These are phyloP conservation scores for Nelumbo lutea DNA, from an alignment of 164 flowering plant species.

Conservation along the genomic window DNA sequence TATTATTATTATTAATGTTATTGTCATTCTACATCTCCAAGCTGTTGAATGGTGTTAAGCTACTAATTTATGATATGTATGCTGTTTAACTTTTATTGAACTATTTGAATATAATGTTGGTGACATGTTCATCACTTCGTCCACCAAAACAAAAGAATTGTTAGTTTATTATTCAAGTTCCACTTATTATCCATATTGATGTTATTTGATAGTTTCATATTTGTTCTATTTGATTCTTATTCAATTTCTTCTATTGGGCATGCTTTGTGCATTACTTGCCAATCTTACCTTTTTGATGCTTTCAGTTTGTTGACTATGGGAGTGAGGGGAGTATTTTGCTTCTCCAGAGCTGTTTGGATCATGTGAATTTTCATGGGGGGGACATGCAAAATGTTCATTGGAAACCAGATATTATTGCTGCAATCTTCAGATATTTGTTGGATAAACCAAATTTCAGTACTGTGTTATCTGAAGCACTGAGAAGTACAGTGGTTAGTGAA, in stretches of 20 bases:
- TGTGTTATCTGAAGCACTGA: conserved; percentile 52
- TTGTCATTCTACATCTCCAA: too few relatives aligned
- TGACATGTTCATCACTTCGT: too few relatives aligned
- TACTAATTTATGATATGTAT: too few relatives aligned
- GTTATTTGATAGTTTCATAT: too few relatives aligned
- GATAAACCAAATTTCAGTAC: conserved; percentile 65
- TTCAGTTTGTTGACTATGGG: conserved; percentile 70
- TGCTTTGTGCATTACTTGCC: neutral
- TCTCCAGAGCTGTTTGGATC: conserved; percentile 60
- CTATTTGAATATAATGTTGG: too few relatives aligned
- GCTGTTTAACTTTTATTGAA: too few relatives aligned
- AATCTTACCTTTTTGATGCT: conserved; percentile 5
- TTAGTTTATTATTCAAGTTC: neutral
- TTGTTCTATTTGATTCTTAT: neutral
- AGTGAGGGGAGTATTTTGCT: conserved; percentile 62
- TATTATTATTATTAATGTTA: too few relatives aligned
- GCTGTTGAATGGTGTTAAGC: too few relatives aligned
- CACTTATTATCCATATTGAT: too few relatives aligned
- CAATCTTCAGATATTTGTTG: conserved; percentile 50
- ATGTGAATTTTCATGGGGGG: conserved; percentile 29
- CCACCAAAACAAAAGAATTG: too few relatives aligned
- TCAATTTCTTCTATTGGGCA: neutral
- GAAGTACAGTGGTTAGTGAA: conserved; percentile 33
- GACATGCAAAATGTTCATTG: conserved; percentile 37
- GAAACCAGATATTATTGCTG: conserved; percentile 35